Evolutionary conservation across 2,329 filamentous ascomycete species (phyloP), one percentile per base, ranked within the genome.

Genomic region (Paraconiothyrium sp.): DNA sequence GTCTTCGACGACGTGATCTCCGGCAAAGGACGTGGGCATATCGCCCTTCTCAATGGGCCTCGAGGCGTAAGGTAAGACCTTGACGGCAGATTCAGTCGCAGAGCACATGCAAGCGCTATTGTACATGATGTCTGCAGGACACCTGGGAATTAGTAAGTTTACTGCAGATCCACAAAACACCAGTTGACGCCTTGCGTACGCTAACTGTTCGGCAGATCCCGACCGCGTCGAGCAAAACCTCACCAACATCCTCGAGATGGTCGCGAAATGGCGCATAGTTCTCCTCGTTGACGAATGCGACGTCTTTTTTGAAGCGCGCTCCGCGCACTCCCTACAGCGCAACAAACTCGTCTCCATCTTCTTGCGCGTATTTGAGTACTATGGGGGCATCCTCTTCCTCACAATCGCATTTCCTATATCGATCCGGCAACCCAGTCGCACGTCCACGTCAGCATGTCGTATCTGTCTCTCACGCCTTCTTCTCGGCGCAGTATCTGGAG

Each of bases 11-110:
- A 84, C 63, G 80, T 84, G 3, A 80, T 84, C 14, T 80, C 81
- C 67, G 92, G 92, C 69, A 97, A 97, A 77, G 93, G 93, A 57
- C 92, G 91, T 70, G 93, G 93, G 0, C 87, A 96, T 14, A 92
- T 96, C 41, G 85, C 85, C 34, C 90, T 96, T 3, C 85, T 97
- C 1, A 92, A 94, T 69, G 92, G 93, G 1, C 91, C 92, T 13
- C 92, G 93, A 0, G 93, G 93, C 30, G 94, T 92, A 0, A 0
- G 93, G 93, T 58, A 97, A 96, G 82, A 96, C 92, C 0, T 83
- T 96, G 6, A 96, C 93, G 0, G 92, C 92, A 0, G 92, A 96
- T 76, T 91, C 90, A 20, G 93, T 97, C 64, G 91, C 91, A 7
- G 93, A 96, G 74, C 83, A 94, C n/a, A 87, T 95, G 63, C 89